Conservation (phyloP, 257 asterid species). For the Oldenlandia corymbosa region DNA sequence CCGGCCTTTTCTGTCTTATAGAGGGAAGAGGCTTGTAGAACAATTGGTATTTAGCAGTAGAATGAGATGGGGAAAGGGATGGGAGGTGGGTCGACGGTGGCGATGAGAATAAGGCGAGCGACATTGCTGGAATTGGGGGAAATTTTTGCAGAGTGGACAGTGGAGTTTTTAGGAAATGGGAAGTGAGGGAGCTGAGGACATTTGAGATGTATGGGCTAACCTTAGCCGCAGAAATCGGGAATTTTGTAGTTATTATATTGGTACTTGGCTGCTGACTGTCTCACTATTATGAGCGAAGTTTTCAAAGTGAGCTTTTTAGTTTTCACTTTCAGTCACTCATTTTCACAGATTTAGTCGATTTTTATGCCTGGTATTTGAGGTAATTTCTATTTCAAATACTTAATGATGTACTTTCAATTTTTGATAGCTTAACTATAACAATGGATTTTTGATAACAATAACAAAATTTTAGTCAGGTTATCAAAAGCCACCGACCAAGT, state of each 20-base stretch:
- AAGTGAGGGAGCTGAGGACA: conserved; percentile 10
- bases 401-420: no score
- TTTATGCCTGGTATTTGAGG: no score
- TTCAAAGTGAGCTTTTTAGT: no score
- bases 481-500: no score
- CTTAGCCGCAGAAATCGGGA: conserved; percentile 34
- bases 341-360: no score
- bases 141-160: neutral
- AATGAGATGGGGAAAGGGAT: conserved; percentile 27
- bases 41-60: conserved; percentile 28
- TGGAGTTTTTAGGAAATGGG: neutral
- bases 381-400: no score
- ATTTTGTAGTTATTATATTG: neutral
- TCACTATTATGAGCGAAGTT: no score
- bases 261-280: neutral
- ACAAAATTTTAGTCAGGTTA: no score
- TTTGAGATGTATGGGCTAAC: conserved; percentile 19
- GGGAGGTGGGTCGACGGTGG: conserved; percentile 40
- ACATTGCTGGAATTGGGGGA: conserved; percentile 18
- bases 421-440: no score
- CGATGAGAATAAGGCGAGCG: conserved; percentile 55
- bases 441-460: no score
- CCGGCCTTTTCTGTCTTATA: conserved; percentile 24
- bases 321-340: no score
- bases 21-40: conserved; percentile 24